phyloP scores from a whole-genome alignment of 805 yeast genomes.

The Metschnikowia colocasiae region DNA sequence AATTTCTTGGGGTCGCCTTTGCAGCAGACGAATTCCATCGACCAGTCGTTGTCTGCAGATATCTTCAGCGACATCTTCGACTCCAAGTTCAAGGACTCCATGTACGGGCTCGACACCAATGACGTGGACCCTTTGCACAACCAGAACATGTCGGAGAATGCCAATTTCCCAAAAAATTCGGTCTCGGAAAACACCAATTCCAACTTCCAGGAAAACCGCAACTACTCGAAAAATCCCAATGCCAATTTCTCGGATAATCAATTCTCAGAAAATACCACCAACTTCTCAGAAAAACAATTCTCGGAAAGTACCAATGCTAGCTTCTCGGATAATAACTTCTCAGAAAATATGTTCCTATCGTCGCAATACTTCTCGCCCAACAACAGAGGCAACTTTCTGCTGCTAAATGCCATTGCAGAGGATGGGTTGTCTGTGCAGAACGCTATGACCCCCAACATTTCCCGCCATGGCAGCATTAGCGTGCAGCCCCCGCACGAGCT shows the following conservation, averaged over 20 bases:
- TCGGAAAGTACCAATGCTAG: not conserved
- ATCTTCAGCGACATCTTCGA: not conserved
- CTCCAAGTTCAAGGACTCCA: not conserved
- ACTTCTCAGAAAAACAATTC: not conserved
- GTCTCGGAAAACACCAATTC: too few species aligned
- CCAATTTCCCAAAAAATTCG: too few species aligned
- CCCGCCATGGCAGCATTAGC: conserved; percentile 32
- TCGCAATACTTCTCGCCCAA: conserved; percentile 43
- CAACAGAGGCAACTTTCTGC: conserved; percentile 22
- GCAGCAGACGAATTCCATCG: conserved; percentile 10
- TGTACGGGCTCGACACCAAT: conserved; percentile 3
- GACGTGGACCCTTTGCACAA: conserved; percentile 17
- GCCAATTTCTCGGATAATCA: not conserved
- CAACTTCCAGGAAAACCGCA: too few species aligned
- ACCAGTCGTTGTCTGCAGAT: conserved; percentile 6
- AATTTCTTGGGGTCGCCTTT: conserved; percentile 18
- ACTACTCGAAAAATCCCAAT: too few species aligned
- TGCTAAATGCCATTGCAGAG: conserved; percentile 34
- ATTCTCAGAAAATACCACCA: not conserved
- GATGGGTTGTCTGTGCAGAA: conserved; percentile 19
- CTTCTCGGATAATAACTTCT: not conserved
- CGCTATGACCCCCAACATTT: conserved; percentile 29
- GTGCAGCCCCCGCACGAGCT: conserved; percentile 21
- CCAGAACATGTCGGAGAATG: not conserved
- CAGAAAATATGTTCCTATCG: conserved; percentile 25